phyloP scores from a whole-genome alignment of 2,329 filamentous ascomycete species.

The Purpureocillium takamizusanense region DNA sequence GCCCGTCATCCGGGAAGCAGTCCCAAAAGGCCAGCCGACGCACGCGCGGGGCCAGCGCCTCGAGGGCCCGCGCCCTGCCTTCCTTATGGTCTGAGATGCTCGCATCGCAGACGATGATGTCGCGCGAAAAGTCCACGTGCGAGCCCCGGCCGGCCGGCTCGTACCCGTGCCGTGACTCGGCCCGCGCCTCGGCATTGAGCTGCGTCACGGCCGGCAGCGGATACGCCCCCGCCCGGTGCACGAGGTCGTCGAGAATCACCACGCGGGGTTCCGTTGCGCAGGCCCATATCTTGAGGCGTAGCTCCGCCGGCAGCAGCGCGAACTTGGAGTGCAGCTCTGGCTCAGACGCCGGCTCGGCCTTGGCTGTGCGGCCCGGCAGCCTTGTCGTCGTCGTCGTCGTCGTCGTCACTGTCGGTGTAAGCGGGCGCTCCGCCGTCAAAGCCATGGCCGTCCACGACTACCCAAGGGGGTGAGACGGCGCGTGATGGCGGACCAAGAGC shows the following conservation, averaged over 20 bases:
- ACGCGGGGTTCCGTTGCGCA: slow-evolving; percentile 26
- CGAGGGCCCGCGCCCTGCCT: slow-evolving; percentile 16
- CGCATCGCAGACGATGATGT: slow-evolving; percentile 28
- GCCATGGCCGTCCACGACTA: too few relatives aligned
- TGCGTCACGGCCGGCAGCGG: slow-evolving; percentile 25
- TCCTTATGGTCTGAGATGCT: slow-evolving; percentile 22
- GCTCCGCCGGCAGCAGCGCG: slow-evolving; percentile 22
- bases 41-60: slow-evolving; percentile 22
- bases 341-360: too few relatives aligned
- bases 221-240: slow-evolving; percentile 19
- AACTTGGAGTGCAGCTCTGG: too few relatives aligned
- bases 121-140: slow-evolving; percentile 25
- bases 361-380: too few relatives aligned
- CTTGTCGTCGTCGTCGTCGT: slow-evolving; percentile 2
- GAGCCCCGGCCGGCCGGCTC: slow-evolving; percentile 24
- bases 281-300: slow-evolving; percentile 28
- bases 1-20: slow-evolving; percentile 28
- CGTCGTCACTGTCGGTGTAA: slow-evolving; percentile 1
- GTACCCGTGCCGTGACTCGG: slow-evolving; percentile 24
- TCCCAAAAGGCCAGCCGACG: slow-evolving; percentile 29
- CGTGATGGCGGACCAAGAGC: too few relatives aligned
- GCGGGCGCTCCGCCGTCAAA: too few relatives aligned
- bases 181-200: slow-evolving; percentile 24
- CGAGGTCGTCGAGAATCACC: slow-evolving; percentile 24
- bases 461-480: too few relatives aligned